These are phyloP conservation scores for Prunus mira DNA, from an alignment of 306 rosid genomes.

Conservation along the genomic window DNA sequence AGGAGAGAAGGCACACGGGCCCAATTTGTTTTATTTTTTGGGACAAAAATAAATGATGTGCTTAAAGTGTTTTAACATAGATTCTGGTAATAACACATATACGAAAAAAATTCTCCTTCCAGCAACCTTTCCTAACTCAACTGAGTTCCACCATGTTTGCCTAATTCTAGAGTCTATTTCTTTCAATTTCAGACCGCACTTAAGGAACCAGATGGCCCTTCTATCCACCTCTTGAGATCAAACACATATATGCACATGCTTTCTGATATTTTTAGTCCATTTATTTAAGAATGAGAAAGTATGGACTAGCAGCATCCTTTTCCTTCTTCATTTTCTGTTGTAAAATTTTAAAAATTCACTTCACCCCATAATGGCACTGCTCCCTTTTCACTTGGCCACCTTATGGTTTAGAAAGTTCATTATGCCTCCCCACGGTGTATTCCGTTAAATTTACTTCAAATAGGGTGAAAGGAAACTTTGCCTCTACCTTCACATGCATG, in stretches of 20 bases:
- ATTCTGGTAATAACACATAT: no score
- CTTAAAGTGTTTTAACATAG: no score
- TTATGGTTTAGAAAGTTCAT: not conserved
- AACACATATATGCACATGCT: not conserved
- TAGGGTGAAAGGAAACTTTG: not conserved
- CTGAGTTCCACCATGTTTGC: no score
- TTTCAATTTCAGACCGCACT: no score
- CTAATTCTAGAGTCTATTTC: no score
- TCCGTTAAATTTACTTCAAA: not conserved
- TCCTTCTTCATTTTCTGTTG: no score
- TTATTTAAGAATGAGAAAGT: no score
- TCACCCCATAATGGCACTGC: not conserved
- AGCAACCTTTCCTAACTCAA: no score
- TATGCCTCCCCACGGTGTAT: not conserved
- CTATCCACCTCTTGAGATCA: not conserved
- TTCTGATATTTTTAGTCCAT: not conserved
- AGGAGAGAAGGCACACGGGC: not conserved
- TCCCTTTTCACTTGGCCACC: not conserved
- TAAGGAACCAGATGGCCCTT: not conserved
- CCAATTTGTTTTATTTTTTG: no score
- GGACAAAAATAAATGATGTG: no score
- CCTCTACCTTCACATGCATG: not conserved
- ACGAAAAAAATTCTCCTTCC: no score
- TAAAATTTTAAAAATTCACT: not conserved
- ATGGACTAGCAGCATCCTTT: not conserved